Evolutionary conservation across 1,139 yeast species (phyloP).

Genomic region (Tardiomyces digboiensis): DNA sequence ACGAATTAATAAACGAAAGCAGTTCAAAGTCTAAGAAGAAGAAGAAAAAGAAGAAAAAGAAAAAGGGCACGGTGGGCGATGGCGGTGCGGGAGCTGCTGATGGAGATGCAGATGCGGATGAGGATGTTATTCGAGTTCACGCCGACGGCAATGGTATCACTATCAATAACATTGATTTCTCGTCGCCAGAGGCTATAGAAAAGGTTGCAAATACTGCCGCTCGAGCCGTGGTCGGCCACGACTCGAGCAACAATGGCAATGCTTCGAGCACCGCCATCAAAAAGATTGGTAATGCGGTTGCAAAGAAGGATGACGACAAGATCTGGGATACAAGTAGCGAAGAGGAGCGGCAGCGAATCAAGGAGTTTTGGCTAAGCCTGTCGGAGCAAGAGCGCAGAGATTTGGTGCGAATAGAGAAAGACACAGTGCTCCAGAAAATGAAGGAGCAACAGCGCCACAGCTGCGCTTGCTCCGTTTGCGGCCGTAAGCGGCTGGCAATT

Average conservation of each 20-base stretch:
- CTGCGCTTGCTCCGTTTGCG: conserved; percentile 78
- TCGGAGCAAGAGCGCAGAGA: conserved; percentile 50
- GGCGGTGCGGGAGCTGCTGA: conserved; percentile 16
- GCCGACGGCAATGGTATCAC: conserved; percentile 20
- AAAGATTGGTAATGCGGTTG: conserved; percentile 4
- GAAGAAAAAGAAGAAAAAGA: conserved; percentile 35
- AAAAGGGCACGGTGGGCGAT: conserved; percentile 65
- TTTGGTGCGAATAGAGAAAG: conserved; percentile 59
- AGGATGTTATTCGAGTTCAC: conserved; percentile 11
- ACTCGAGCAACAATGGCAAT: neutral
- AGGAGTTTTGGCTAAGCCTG: conserved; percentile 63
- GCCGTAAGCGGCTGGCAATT: conserved; percentile 60
- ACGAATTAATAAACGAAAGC: conserved; percentile 3
- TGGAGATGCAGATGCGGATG: neutral
- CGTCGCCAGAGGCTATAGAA: conserved; percentile 40
- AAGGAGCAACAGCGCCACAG: conserved; percentile 44
- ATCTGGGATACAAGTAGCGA: conserved; percentile 51
- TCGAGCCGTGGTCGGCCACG: conserved; percentile 3
- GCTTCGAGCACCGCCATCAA: neutral
- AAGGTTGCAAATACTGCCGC: conserved; percentile 20
- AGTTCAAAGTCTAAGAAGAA: conserved; percentile 26
- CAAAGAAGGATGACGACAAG: conserved; percentile 20
- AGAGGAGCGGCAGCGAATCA: conserved; percentile 52
- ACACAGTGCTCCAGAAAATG: conserved; percentile 57
- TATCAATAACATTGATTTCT: conserved; percentile 31